These are phyloP conservation scores for Fusarium nygamai DNA, from an alignment of 2,329 filamentous ascomycete genomes.

Conservation along the genomic window DNA sequence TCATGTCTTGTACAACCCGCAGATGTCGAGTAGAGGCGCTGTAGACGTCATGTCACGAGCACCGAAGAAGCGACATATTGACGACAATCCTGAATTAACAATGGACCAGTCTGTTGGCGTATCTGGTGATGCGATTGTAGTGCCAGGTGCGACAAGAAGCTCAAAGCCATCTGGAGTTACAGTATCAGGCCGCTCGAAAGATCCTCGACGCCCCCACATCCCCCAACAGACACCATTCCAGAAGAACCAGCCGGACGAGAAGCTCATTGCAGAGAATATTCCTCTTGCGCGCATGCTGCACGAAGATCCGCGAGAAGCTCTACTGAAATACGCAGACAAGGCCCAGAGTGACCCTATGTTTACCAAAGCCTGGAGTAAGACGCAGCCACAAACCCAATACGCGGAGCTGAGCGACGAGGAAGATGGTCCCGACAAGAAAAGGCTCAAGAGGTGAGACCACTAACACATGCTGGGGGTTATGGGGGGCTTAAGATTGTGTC, in stretches of 20 bases:
- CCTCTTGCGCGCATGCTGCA: conserved; percentile 93
- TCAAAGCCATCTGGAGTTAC: conserved; percentile 74
- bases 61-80: conserved; percentile 93
- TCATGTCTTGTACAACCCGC: conserved; percentile 89
- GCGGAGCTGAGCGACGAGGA: conserved; percentile 88
- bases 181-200: conserved; percentile 77
- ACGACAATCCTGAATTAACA: conserved; percentile 89
- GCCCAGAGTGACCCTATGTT: conserved; percentile 94
- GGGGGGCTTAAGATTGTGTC: conserved; percentile 8
- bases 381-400: conserved; percentile 92
- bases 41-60: conserved; percentile 91
- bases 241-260: conserved; percentile 88
- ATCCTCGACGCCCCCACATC: conserved; percentile 86
- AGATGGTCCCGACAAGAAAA: conserved; percentile 74
- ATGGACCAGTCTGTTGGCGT: conserved; percentile 85
- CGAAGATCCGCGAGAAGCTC: conserved; percentile 92
- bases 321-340: conserved; percentile 94
- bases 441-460: conserved; percentile 59
- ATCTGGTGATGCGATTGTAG: conserved; percentile 83
- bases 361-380: conserved; percentile 91
- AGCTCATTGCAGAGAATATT: conserved; percentile 87
- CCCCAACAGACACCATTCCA: conserved; percentile 89
- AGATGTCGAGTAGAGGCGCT: conserved; percentile 82
- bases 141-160: conserved; percentile 67
- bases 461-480: conserved; percentile 11